phyloP scores from a whole-genome alignment of 495 filamentous ascomycete genomes.

The Podospora anserina region DNA sequence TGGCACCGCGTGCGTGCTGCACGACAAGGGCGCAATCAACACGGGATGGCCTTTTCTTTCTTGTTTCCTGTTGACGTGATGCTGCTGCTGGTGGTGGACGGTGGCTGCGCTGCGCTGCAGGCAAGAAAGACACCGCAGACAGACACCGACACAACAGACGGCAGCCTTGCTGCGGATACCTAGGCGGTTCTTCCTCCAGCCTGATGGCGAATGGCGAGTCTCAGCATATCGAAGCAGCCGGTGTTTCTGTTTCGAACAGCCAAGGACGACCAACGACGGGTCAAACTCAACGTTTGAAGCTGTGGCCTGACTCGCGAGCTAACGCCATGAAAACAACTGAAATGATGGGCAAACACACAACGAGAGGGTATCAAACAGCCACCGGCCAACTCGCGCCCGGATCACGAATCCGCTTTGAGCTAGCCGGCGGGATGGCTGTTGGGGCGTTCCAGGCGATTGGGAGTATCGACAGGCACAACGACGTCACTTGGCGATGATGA shows the following conservation, averaged over 20 bases:
- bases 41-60: background rate
- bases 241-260: slow-evolving; percentile 9
- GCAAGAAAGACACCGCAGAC: background rate
- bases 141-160: background rate
- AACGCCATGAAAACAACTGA: slow-evolving; percentile 18
- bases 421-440: background rate
- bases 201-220: background rate
- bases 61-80: background rate
- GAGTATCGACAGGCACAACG: background rate
- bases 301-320: slow-evolving; percentile 16
- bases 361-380: background rate
- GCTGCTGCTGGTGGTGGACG: background rate
- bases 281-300: background rate
- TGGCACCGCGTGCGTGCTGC: background rate
- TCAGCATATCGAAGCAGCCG: background rate
- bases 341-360: slow-evolving; percentile 2
- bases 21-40: background rate
- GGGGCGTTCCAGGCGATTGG: background rate
- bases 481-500: slow-evolving; percentile 7
- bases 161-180: background rate
- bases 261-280: background rate
- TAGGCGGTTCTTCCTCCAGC: background rate
- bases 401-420: background rate
- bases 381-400: too few relatives aligned
- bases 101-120: background rate